These are phyloP conservation scores for Lentinula boryana DNA, from an alignment of 768 basidiomycete genomes.

Conservation along the genomic window DNA sequence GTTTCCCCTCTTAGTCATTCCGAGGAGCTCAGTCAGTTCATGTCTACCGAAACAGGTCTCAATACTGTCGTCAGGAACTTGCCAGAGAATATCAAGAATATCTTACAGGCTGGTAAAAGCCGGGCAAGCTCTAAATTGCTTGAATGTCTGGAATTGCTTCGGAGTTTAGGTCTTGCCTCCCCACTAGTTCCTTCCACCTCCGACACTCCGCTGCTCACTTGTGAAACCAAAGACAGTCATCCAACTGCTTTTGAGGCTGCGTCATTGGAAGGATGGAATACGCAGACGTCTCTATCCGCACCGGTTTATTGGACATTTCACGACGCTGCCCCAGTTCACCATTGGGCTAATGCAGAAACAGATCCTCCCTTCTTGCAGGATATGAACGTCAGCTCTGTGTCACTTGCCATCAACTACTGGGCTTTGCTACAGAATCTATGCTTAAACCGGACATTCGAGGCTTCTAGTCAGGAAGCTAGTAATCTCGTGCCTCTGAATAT, in stretches of 20 bases:
- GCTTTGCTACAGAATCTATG: slow-evolving; percentile 43
- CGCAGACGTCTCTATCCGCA: slow-evolving; percentile 36
- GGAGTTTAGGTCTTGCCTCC: slow-evolving; percentile 48
- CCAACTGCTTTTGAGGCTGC: slow-evolving; percentile 42
- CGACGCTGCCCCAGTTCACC: slow-evolving; percentile 45
- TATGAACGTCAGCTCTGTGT: slow-evolving; percentile 30
- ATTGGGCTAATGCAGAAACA: slow-evolving; percentile 50
- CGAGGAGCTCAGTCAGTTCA: slow-evolving; percentile 48
- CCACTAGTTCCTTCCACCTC: slow-evolving; percentile 47
- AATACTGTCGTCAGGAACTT: slow-evolving; percentile 48
- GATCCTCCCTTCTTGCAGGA: slow-evolving; percentile 52
- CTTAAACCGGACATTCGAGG: slow-evolving; percentile 19
- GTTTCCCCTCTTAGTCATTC: slow-evolving; percentile 51
- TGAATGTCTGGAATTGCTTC: slow-evolving; percentile 56
- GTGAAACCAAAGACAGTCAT: slow-evolving; percentile 33
- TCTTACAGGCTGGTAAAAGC: slow-evolving; percentile 54
- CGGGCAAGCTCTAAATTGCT: slow-evolving; percentile 54
- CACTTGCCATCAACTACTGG: slow-evolving; percentile 52
- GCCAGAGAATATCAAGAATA: slow-evolving; percentile 39
- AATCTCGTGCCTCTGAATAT: slow-evolving; percentile 16
- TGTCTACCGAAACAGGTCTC: slow-evolving; percentile 42
- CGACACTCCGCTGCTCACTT: slow-evolving; percentile 37
- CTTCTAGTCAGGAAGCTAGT: slow-evolving; percentile 9
- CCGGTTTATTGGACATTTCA: slow-evolving; percentile 65
- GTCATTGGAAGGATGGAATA: slow-evolving; percentile 36